These are phyloP conservation scores for Claviceps africana DNA, from an alignment of 2,329 filamentous ascomycete species.

Conservation along the genomic window DNA sequence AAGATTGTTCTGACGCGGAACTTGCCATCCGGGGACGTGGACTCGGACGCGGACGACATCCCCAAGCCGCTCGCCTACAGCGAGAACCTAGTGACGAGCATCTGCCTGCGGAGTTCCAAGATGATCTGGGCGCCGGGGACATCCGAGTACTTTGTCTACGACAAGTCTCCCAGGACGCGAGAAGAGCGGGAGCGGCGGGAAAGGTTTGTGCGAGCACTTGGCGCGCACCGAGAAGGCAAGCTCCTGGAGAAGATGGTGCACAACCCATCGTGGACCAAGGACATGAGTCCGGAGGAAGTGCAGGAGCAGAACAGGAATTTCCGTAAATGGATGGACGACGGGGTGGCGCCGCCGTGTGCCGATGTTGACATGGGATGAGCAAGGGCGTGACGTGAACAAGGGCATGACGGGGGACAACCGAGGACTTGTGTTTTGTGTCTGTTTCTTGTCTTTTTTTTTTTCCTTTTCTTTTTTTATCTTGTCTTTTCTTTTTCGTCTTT, in stretches of 20 bases:
- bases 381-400: no score
- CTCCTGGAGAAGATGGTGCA: constrained; percentile 69
- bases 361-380: constrained; percentile 3
- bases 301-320: constrained; percentile 57
- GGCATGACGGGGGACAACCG: not conserved
- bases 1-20: constrained; percentile 60
- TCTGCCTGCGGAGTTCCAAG: constrained; percentile 66
- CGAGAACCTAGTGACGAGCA: constrained; percentile 57
- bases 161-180: constrained; percentile 51
- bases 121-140: constrained; percentile 62
- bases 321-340: constrained; percentile 38
- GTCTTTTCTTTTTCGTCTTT: not conserved
- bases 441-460: not conserved
- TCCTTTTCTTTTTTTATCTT: not conserved
- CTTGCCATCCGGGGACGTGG: constrained; percentile 46
- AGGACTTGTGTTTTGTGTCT: not conserved
- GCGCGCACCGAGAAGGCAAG: constrained; percentile 53
- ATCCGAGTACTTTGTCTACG: constrained; percentile 58
- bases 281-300: constrained; percentile 64
- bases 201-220: constrained; percentile 37
- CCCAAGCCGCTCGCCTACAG: constrained; percentile 47
- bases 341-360: constrained; percentile 19
- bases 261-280: constrained; percentile 68
- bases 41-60: constrained; percentile 48
- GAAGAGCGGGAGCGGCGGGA: constrained; percentile 43